Evolutionary conservation across 768 basidiomycete genomes (phyloP).

Genomic region (Daedaleopsis nitida): DNA sequence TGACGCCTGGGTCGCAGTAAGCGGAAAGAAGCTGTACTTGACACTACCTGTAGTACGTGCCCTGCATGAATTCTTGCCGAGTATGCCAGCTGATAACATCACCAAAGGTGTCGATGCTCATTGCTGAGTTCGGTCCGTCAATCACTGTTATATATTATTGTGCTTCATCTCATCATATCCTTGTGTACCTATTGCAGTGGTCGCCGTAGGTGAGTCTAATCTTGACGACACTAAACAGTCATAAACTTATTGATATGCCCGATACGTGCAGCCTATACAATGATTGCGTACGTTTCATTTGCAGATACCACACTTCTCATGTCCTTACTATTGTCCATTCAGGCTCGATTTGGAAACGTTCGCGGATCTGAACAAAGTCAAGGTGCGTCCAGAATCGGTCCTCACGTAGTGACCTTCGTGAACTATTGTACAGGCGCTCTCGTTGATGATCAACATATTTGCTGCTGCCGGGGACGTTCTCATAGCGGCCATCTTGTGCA

Average conservation of each 20-base stretch:
- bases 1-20: constrained; percentile 30
- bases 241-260: not conserved
- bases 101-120: constrained; percentile 1
- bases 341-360: constrained; percentile 7
- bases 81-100: not conserved
- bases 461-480: constrained; percentile 51
- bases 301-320: not conserved
- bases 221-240: not conserved
- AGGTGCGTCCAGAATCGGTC: not conserved
- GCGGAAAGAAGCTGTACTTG: constrained; percentile 46
- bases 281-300: not conserved
- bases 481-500: constrained; percentile 50
- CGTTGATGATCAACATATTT: constrained; percentile 55
- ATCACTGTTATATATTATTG: not conserved
- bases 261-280: not conserved
- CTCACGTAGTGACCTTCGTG: not conserved
- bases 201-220: not conserved
- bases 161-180: not conserved
- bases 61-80: too few species aligned
- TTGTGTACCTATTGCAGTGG: not conserved
- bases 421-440: constrained; percentile 41
- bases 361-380: constrained; percentile 7
- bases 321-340: not conserved
- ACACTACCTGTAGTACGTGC: constrained; percentile 43
- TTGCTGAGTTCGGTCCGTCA: constrained; percentile 19